phyloP scores from a whole-genome alignment of 495 filamentous ascomycete genomes.

The Lophiotrema nucula region DNA sequence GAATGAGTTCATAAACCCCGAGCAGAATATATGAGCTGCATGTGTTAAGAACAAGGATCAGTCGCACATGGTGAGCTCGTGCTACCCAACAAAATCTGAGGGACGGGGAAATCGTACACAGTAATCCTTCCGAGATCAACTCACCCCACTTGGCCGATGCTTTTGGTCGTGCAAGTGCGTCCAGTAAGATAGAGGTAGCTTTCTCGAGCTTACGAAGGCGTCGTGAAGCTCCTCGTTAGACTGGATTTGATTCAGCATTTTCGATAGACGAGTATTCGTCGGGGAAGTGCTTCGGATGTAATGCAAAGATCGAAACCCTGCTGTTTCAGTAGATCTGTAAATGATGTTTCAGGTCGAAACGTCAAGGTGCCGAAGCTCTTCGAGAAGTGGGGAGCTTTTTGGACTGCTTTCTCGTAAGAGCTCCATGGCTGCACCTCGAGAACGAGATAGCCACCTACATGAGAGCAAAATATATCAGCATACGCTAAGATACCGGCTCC shows the following conservation, averaged over 20 bases:
- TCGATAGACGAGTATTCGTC: conserved; percentile 31
- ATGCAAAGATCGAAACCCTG: conserved; percentile 19
- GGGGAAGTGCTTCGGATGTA: conserved; percentile 25
- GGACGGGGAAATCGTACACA: not conserved
- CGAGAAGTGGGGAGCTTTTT: conserved; percentile 25
- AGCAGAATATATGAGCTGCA: conserved; percentile 1
- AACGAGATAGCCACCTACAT: conserved; percentile 41
- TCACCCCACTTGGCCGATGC: conserved; percentile 10
- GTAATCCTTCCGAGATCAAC: not conserved
- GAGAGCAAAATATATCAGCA: no score
- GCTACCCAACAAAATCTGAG: conserved; percentile 3
- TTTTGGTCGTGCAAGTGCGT: no score
- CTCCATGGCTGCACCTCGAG: conserved; percentile 44
- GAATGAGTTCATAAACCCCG: conserved; percentile 25
- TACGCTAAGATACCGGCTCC: no score
- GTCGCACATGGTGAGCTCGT: conserved; percentile 13
- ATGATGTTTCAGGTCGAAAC: conserved; percentile 30
- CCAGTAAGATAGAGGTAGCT: no score
- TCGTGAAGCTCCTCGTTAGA: no score
- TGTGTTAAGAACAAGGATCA: no score
- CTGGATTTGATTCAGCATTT: conserved; percentile 23
- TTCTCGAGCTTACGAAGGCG: no score
- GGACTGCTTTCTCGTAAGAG: conserved; percentile 41
- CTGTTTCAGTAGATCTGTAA: conserved; percentile 24
- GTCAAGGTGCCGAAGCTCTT: conserved; percentile 18